Percentiles rank a stretch among this genome's conserved stretches.
phyloP scores from a whole-genome alignment of 2,329 filamentous ascomycete species.

The Aspergillaceae sp. region DNA sequence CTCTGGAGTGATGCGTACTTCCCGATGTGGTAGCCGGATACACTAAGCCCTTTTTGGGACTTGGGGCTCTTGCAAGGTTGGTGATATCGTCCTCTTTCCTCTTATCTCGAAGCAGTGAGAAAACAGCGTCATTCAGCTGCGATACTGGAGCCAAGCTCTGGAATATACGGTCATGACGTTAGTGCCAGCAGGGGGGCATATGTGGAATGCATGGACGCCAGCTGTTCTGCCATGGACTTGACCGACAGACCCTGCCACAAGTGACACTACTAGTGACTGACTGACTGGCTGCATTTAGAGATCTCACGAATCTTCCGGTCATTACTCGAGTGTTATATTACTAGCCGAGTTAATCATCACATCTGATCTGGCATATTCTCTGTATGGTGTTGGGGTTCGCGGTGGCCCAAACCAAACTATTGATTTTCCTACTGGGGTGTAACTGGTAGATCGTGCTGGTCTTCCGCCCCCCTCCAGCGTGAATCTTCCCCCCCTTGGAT shows the following conservation, averaged over 20 bases:
- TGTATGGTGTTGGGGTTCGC: not conserved
- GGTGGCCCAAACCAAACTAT: conserved; percentile 18
- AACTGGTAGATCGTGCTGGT: conserved; percentile 18
- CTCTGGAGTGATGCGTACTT: conserved; percentile 9
- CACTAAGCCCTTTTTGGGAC: conserved; percentile 1
- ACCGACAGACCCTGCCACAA: too few species aligned
- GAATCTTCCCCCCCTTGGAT: conserved; percentile 6
- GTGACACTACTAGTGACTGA: too few species aligned
- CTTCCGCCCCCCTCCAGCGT: conserved; percentile 14
- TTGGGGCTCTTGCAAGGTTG: too few species aligned
- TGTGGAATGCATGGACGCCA: not conserved
- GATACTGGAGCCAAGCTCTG: too few species aligned
- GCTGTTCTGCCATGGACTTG: too few species aligned
- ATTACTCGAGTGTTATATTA: too few species aligned
- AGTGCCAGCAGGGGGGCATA: not conserved
- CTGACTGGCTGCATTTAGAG: not conserved
- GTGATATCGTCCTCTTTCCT: too few species aligned
- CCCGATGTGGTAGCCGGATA: conserved; percentile 6
- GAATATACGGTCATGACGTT: too few species aligned
- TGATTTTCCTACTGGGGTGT: conserved; percentile 10
- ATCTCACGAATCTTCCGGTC: not conserved
- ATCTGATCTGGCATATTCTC: not conserved
- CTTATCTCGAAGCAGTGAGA: too few species aligned
- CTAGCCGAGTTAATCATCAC: not conserved
- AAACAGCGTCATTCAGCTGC: too few species aligned